These are phyloP conservation scores for Cercospora nicotianae DNA, from an alignment of 2,329 filamentous ascomycete species.

Conservation along the genomic window DNA sequence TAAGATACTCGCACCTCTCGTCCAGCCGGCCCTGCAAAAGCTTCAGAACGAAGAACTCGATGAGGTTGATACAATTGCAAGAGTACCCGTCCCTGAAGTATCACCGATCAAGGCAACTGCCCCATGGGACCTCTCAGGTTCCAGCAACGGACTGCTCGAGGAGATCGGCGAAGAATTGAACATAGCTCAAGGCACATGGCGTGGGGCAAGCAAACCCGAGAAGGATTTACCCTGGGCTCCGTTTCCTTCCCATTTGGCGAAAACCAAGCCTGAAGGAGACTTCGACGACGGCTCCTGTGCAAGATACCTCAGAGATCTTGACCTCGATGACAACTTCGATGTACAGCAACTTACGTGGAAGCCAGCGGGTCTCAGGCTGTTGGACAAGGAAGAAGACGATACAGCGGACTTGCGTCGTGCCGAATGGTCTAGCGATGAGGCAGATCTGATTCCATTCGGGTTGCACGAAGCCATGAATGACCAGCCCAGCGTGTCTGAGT, in stretches of 20 bases:
- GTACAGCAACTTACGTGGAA: slow-evolving; percentile 51
- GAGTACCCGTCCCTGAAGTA: slow-evolving; percentile 52
- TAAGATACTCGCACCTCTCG: slow-evolving; percentile 40
- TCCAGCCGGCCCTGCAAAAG: slow-evolving; percentile 38
- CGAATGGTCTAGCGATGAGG: slow-evolving; percentile 15
- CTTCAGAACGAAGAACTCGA: slow-evolving; percentile 49
- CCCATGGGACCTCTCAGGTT: slow-evolving; percentile 49
- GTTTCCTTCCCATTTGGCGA: slow-evolving; percentile 46
- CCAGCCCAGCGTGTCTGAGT: neutral
- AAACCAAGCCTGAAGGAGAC: slow-evolving; percentile 43
- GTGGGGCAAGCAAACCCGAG: slow-evolving; percentile 43
- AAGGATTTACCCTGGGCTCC: slow-evolving; percentile 50
- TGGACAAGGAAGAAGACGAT: slow-evolving; percentile 44
- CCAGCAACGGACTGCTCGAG: slow-evolving; percentile 35
- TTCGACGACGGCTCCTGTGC: slow-evolving; percentile 43
- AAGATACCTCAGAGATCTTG: slow-evolving; percentile 40
- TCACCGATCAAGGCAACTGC: slow-evolving; percentile 45
- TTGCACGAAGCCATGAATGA: neutral
- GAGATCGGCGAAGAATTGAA: slow-evolving; percentile 28
- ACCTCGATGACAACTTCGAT: slow-evolving; percentile 39
- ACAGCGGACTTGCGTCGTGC: slow-evolving; percentile 33
- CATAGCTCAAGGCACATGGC: slow-evolving; percentile 43
- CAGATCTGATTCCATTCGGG: neutral
- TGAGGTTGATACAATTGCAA: slow-evolving; percentile 49
- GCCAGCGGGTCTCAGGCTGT: slow-evolving; percentile 48